Evolutionary conservation across 164 flowering plant genomes (phyloP), one percentile per base, ranked within the genome.

Genomic region (Annona cherimola): DNA sequence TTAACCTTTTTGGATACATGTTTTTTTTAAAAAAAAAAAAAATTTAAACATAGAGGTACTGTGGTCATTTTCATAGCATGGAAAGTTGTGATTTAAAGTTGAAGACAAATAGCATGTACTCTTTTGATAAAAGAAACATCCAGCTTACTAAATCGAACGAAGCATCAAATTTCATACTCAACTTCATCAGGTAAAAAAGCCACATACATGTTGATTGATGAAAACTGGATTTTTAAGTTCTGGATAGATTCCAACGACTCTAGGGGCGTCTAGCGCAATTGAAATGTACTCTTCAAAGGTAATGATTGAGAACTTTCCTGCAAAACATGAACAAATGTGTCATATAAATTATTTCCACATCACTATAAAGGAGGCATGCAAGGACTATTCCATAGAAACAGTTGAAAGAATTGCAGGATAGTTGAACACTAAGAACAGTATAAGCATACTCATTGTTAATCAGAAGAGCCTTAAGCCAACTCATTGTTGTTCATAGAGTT

Each of bases 191-290:
- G 0, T 41, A 66, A 63, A 11, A 60, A 43, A 67, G 69, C 18
- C 67, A 80, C 98, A 87, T 75, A 95, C 99, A 72, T 80, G 96
- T 76, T 93, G 86, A 79, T 93, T 95, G 78, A 95, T 90, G 35
- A 90, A 84, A 61, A 93, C 90, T 5, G 99, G 99, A 77, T 88
- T 90, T 74, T 95, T 95, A 1, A 95, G 93, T 85, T 95, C 99
- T 67, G 99, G 99, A 74, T 95, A 95, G 74, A 95, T 95, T 61
- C 99, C 99, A 77, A 95, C 97, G 67, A 91, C 84, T 84, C 99
- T 89, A 26, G 86, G 78, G 59, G 99, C 96, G 82, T 95, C 92
- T 73, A 95, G 75, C 18, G 97, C 99, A 82, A 95, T 90, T 69
- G 91, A 73, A 75, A 95, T 91, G 78, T 70, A 95, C 76, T 95